Evolutionary conservation across 345 rosid genomes (phyloP).

Genomic region (Barbarea vulgaris): DNA sequence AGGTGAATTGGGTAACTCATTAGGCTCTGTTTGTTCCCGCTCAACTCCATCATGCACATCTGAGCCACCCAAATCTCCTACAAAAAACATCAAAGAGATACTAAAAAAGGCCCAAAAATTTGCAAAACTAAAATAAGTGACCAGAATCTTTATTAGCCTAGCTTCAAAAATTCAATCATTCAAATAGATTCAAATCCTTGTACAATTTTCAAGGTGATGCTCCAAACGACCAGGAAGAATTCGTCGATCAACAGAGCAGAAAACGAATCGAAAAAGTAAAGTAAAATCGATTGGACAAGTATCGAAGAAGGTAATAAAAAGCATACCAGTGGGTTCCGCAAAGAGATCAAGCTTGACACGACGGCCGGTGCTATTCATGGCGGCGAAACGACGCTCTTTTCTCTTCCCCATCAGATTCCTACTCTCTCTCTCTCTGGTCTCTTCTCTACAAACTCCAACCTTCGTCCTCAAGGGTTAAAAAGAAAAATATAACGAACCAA

Average conservation of each 20-base stretch:
- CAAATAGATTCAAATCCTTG: not conserved
- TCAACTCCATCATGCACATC: constrained; percentile 60
- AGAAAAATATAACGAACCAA: not conserved
- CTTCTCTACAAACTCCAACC: not conserved
- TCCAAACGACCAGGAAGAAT: not conserved
- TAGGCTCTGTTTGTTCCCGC: constrained; percentile 56
- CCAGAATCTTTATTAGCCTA: constrained; percentile 11
- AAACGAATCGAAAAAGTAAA: not conserved
- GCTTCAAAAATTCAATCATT: not conserved
- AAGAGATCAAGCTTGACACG: constrained; percentile 95
- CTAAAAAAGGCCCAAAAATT: not conserved
- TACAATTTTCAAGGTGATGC: not conserved
- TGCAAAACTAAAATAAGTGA: not conserved
- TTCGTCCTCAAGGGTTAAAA: not conserved
- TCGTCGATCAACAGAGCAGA: not conserved
- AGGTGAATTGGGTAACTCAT: constrained; percentile 92
- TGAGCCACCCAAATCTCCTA: constrained; percentile 96
- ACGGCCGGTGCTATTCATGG: constrained; percentile 74
- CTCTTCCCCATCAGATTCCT: constrained; percentile 78
- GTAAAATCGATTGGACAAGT: not conserved
- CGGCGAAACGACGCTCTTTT: constrained; percentile 90
- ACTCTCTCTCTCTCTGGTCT: not conserved
- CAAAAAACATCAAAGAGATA: constrained; percentile 14
- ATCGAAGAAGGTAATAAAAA: not conserved
- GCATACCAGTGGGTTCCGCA: constrained; percentile 96